phyloP scores from a whole-genome alignment of 345 rosid genomes.

The Cardiospermum halicacabum region DNA sequence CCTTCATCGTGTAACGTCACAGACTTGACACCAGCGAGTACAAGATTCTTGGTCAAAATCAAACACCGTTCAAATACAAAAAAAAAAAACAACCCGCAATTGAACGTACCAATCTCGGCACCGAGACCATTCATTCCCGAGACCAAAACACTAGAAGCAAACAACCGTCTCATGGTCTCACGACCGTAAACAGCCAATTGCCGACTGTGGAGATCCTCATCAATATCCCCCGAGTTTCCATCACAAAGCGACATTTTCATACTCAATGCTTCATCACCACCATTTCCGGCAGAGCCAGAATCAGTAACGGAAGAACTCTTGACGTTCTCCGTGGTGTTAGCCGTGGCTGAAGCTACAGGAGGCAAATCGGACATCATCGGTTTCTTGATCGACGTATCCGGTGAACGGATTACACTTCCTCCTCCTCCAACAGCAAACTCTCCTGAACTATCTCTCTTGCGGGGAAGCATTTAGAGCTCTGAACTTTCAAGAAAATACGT shows the following conservation, averaged over 20 bases:
- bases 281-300: slow-evolving; percentile 8
- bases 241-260: slow-evolving; percentile 37
- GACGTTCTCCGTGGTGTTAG: slow-evolving; percentile 18
- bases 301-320: neutral
- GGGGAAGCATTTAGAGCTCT: slow-evolving; percentile 36
- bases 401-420: slow-evolving; percentile 9
- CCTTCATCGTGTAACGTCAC: slow-evolving; percentile 85
- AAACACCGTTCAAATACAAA: neutral
- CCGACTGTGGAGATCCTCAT: slow-evolving; percentile 75
- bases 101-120: slow-evolving; percentile 57
- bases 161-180: slow-evolving; percentile 70
- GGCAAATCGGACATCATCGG: slow-evolving; percentile 7
- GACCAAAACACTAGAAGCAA: slow-evolving; percentile 57
- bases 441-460: slow-evolving; percentile 30
- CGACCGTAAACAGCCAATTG: slow-evolving; percentile 80
- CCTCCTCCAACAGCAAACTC: slow-evolving; percentile 23
- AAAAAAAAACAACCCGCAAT: too few relatives aligned
- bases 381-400: slow-evolving; percentile 8
- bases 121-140: slow-evolving; percentile 76
- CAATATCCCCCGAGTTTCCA: slow-evolving; percentile 40
- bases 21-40: slow-evolving; percentile 93
- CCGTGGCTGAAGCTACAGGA: slow-evolving; percentile 11
- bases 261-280: slow-evolving; percentile 3
- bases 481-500: too few relatives aligned
- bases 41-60: slow-evolving; percentile 53